Conservation (phyloP, 352 stramenopile species). For the Phytophthora parvispora region DNA sequence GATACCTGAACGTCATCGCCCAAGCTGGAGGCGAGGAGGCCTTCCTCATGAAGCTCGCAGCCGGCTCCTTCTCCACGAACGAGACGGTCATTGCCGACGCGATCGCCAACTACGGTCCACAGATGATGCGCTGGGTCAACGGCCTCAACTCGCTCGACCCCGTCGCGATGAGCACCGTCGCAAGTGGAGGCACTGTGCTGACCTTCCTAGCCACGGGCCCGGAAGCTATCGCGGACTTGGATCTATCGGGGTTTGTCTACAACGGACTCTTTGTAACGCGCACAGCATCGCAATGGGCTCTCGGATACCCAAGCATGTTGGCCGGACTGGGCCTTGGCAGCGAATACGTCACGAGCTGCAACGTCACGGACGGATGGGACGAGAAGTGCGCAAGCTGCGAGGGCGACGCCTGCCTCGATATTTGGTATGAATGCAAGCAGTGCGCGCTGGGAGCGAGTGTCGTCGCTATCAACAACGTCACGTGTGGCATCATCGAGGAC, state of each 20-base stretch:
- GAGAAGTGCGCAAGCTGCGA: constrained; percentile 51
- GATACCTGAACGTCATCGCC: constrained; percentile 78
- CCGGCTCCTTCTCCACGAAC: constrained; percentile 56
- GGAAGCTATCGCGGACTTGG: constrained; percentile 45
- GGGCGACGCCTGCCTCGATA: constrained; percentile 44
- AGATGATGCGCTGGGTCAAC: constrained; percentile 85
- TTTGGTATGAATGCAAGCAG: constrained; percentile 49
- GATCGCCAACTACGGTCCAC: constrained; percentile 47
- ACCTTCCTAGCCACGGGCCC: constrained; percentile 50
- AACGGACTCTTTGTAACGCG: constrained; percentile 75
- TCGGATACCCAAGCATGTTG: constrained; percentile 79
- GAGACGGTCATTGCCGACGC: constrained; percentile 29
- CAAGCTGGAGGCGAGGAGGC: constrained; percentile 59
- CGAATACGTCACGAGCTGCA: constrained; percentile 62
- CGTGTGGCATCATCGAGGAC: constrained; percentile 48
- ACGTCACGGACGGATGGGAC: constrained; percentile 41
- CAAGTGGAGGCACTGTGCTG: constrained; percentile 44
- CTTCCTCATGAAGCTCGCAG: constrained; percentile 56
- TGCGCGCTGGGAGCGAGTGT: constrained; percentile 44
- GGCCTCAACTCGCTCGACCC: constrained; percentile 82
- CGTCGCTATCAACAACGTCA: constrained; percentile 53
- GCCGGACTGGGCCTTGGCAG: constrained; percentile 63
- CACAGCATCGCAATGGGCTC: constrained; percentile 65
- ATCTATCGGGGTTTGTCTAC: constrained; percentile 74
- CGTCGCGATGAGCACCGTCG: constrained; percentile 66